Evolutionary conservation across 345 rosid species (phyloP), one percentile per base, ranked within the genome.

Genomic region (Citrus cavaleriei): DNA sequence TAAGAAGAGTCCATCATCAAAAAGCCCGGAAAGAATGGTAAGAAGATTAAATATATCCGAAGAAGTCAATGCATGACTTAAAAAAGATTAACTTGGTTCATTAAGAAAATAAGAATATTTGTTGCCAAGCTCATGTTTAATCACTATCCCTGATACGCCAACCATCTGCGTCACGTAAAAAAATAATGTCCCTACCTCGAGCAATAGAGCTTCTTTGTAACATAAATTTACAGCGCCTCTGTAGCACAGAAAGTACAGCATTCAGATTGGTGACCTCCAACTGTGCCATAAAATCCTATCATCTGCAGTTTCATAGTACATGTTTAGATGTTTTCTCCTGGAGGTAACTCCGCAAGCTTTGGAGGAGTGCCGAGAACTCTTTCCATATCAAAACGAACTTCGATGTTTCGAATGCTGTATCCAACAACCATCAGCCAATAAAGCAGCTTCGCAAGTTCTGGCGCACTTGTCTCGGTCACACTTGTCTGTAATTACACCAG

Each of bases 351-450:
- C 8, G 94, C 93, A 18, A 87, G 93, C 88, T 93, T 95, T 9
- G 91, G 83, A 69, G 93, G 87, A 49, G 88, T 72, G 32, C 99
- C 97, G 10, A 96, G 93, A 27, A 94, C 97, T 69, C 94, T 89
- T 81, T 96, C 99, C 98, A 92, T 96, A 77, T 95, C 99, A 73
- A 92, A 87, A 28, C 99, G 94, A 72, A 95, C 99, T 87, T 95
- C 99, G 8, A 95, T 93, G 82, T 92, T 96, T 63, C 99, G 94
- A 78, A 96, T 83, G 85, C 98, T 81, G 88, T 94, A 96, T 54
- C 99, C 98, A 5, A 96, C 98, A 80, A 96, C 97, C 99, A 96
- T 94, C 77, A 96, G 81, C 97, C 98, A 96, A 76, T 90, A 94
- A 74, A 96, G 88, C 75, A 96, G 85, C 86, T 90, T 94, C 28